These are phyloP conservation scores for Pilaira anomala DNA, from an alignment of 192 early-diverging fungal species.

Conservation along the genomic window DNA sequence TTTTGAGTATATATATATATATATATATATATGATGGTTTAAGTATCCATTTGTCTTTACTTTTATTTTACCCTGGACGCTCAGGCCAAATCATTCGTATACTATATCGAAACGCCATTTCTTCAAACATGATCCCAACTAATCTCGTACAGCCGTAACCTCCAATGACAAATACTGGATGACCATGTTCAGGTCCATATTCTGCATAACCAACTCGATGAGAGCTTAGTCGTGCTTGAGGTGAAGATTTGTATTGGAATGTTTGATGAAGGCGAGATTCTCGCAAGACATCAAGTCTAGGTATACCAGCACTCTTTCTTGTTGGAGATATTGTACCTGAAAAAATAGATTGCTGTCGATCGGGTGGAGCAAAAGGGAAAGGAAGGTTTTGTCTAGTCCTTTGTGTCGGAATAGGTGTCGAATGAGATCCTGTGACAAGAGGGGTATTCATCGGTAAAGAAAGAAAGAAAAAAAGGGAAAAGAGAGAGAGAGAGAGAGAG, in stretches of 20 bases:
- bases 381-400: not conserved
- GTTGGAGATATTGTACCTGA: not conserved
- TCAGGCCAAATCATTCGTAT: conserved; percentile 41
- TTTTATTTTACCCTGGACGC: conserved; percentile 33
- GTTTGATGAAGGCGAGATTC: conserved; percentile 33
- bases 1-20: too few species aligned
- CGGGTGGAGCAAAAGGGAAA: not conserved
- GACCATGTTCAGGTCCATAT: conserved; percentile 27
- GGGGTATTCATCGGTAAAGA: not conserved
- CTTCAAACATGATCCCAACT: conserved; percentile 42
- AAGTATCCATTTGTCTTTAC: not conserved
- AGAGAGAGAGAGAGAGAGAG: too few species aligned
- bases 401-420: not conserved
- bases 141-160: conserved; percentile 38
- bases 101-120: conserved; percentile 29
- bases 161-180: conserved; percentile 36
- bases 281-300: conserved; percentile 14
- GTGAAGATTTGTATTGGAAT: conserved; percentile 10
- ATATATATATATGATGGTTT: not conserved
- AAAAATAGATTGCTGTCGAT: not conserved
- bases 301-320: not conserved
- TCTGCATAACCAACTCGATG: conserved; percentile 37
- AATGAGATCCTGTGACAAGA: not conserved
- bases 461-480: not conserved
- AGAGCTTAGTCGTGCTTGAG: conserved; percentile 5